Base-by-base conservation (phyloP, 257 asterid species). In the Mitragyna speciosa region DNA sequence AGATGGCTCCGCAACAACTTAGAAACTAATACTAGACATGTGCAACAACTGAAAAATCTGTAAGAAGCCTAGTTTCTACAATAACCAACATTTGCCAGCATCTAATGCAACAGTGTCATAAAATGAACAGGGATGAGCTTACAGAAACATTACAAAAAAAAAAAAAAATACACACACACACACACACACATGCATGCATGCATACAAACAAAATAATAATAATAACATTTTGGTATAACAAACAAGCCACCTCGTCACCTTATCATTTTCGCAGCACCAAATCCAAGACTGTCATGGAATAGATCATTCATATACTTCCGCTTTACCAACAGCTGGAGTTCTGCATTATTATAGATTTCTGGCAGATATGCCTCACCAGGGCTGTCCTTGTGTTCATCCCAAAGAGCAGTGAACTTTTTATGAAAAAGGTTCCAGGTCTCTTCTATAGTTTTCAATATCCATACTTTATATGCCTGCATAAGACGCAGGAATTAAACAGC, bases 291-390 rank as follows among this genome's bases (percentile, higher is more conserved):
- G 77, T 95, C 99, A 22, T 88, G 97, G 82, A 95, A 87, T 83
- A 95, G 86, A 33, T 92, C 95, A 61, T 85, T 86, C 97, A 93
- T 92, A 64, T 91, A 93, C 81, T 85, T 91, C 83, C 84, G 87
- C 82, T 88, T 89, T 7, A 88, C 89, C 79, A 88, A 84, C 81
- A 76, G 82, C 74, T 73, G 96, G 76, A 93, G 88, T 76, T 93
- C 93, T 26, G 90, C 85, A 79, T 87, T 91, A 69, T 90, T 89
- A 82, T 95, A 95, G 72, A 95, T 88, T 70, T 73, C 97, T 31
- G 93, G 92, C 83, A 95, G 98, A 88, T 93, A 95, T 28, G 98
- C 99, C 80, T 95, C 99, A 22, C 99, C 99, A 52, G 97, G 89
- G 61, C 97, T 97, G 76, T 89, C 91, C 89, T 89, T 92, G 87